Conservation (phyloP, 768 basidiomycete genomes). For the Epithele typhae region DNA sequence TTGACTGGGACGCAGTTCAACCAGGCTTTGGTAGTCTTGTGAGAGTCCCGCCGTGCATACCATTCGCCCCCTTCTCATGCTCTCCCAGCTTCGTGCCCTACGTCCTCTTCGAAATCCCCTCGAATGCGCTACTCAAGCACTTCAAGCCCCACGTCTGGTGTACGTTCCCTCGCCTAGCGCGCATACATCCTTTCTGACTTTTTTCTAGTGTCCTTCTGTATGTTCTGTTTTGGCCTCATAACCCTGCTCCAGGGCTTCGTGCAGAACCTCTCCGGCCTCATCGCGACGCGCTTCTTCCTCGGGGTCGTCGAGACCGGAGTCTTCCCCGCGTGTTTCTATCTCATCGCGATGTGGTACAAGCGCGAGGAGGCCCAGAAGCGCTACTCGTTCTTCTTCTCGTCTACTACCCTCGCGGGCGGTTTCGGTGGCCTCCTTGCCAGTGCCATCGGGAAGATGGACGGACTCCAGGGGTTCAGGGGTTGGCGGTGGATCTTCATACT, state of each 20-base stretch:
- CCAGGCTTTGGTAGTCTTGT: conserved; percentile 30
- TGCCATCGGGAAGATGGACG: conserved; percentile 32
- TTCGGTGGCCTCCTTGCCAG: conserved; percentile 31
- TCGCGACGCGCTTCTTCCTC: conserved; percentile 35
- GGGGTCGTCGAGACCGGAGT: conserved; percentile 29
- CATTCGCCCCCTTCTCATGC: not conserved
- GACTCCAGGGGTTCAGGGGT: conserved; percentile 23
- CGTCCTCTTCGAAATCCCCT: conserved; percentile 32
- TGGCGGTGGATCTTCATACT: conserved; percentile 33
- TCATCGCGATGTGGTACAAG: conserved; percentile 35
- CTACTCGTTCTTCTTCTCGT: conserved; percentile 35
- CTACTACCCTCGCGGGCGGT: conserved; percentile 36
- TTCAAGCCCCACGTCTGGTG: conserved; percentile 34
- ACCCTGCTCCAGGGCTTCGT: conserved; percentile 30
- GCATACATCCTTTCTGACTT: not conserved
- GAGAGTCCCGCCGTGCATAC: conserved; percentile 1
- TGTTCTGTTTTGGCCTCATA: conserved; percentile 35
- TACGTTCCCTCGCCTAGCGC: conserved; percentile 7
- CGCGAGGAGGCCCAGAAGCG: conserved; percentile 32
- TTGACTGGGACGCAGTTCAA: conserved; percentile 26
- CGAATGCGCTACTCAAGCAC: conserved; percentile 29
- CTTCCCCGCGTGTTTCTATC: conserved; percentile 29
- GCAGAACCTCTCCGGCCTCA: conserved; percentile 30
- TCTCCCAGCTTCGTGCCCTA: conserved; percentile 28
- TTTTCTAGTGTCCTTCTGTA: conserved; percentile 28